Evolutionary conservation across 75 land plant genomes (phyloP).

Genomic region (Pseudotsuga menziesii): DNA sequence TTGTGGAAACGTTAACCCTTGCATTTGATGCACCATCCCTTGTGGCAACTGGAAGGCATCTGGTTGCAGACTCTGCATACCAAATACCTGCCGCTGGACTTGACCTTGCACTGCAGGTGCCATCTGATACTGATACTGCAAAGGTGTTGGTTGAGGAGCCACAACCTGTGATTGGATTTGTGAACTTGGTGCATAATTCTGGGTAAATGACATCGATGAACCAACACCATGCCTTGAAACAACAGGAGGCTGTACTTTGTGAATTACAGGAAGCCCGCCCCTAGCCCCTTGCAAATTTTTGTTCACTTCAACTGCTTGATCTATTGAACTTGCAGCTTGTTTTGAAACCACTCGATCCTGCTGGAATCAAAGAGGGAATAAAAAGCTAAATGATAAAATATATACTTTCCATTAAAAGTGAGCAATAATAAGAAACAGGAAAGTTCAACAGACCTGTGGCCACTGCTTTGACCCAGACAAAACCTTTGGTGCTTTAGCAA

Average conservation of each 20-base stretch:
- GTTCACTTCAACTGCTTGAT: neutral
- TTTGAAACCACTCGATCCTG: neutral
- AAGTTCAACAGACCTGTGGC: neutral
- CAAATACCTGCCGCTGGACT: slow-evolving; percentile 50
- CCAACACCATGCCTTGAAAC: neutral
- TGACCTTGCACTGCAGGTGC: slow-evolving; percentile 13
- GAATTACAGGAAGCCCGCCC: neutral
- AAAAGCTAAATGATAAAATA: neutral
- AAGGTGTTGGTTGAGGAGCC: slow-evolving; percentile 16
- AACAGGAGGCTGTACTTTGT: neutral
- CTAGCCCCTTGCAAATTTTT: neutral
- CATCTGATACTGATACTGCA: slow-evolving; percentile 39
- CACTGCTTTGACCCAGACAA: neutral
- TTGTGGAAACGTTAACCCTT: slow-evolving; percentile 33
- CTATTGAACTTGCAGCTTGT: slow-evolving; percentile 5
- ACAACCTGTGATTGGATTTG: slow-evolving; percentile 47
- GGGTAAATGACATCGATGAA: neutral
- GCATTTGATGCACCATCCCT: slow-evolving; percentile 49
- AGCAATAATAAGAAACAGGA: neutral
- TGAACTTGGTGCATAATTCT: slow-evolving; percentile 13
- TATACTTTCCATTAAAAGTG: neutral
- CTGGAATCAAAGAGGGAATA: neutral
- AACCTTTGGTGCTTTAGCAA: neutral
- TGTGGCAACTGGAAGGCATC: slow-evolving; percentile 48
- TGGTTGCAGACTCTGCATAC: slow-evolving; percentile 39